These are phyloP conservation scores for Chenopodium formosanum DNA, from an alignment of 148 eudicot genomes.

Conservation along the genomic window DNA sequence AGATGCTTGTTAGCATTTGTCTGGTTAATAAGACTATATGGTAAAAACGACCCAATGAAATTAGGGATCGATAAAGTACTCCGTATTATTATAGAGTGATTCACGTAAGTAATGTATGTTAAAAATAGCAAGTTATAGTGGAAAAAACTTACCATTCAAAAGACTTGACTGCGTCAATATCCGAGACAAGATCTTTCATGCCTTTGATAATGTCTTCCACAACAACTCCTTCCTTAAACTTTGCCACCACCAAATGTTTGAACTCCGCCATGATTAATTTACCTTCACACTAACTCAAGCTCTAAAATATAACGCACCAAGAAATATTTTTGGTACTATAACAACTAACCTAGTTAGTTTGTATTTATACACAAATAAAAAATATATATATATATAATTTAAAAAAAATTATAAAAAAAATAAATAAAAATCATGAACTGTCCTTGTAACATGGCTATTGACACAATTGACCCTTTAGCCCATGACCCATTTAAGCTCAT, in stretches of 20 bases:
- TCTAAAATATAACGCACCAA: not conserved
- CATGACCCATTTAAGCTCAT: conserved; percentile 9
- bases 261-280: conserved; percentile 47
- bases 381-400: not conserved
- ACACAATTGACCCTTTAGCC: not conserved
- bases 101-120: not conserved
- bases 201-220: conserved; percentile 72
- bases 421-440: not conserved
- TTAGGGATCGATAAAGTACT: too few relatives aligned
- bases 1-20: too few relatives aligned
- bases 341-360: not conserved
- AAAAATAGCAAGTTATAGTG: not conserved
- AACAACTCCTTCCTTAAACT: conserved; percentile 77
- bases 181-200: conserved; percentile 66
- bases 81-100: too few relatives aligned
- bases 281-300: not conserved
- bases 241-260: conserved; percentile 83
- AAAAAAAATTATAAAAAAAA: too few relatives aligned
- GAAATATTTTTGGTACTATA: not conserved
- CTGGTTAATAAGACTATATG: too few relatives aligned
- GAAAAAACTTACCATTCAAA: conserved; percentile 59
- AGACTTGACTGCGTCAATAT: conserved; percentile 57
- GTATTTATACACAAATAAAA: conserved; percentile 17
- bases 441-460: conserved; percentile 10
- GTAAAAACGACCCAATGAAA: too few relatives aligned